These are phyloP conservation scores for Parachlorella kessleri DNA, from an alignment of 139 green algal genomes.

Conservation along the genomic window DNA sequence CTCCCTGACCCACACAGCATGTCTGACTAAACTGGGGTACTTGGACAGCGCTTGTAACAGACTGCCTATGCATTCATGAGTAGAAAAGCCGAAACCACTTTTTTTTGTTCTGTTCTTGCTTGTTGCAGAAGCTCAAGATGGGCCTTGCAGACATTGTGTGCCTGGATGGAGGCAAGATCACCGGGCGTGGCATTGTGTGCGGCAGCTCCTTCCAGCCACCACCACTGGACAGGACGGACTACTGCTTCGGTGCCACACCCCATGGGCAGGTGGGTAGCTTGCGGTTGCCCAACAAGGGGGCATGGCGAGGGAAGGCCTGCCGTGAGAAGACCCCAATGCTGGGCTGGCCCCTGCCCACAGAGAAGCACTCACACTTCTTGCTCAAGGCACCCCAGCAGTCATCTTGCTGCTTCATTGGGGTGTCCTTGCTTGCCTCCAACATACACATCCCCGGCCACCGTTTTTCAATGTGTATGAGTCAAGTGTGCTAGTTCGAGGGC, in stretches of 20 bases:
- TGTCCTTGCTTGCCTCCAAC: not conserved
- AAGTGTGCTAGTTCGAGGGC: not conserved
- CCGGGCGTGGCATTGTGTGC: slow-evolving; percentile 56
- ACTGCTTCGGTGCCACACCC: slow-evolving; percentile 44
- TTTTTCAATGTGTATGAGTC: not conserved
- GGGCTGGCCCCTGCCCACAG: no score
- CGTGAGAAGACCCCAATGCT: not conserved
- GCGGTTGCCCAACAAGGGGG: no score
- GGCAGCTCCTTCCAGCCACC: slow-evolving; percentile 52
- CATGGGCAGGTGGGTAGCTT: not conserved
- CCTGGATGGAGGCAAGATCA: slow-evolving; percentile 61
- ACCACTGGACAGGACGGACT: slow-evolving; percentile 39
- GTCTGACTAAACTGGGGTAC: no score
- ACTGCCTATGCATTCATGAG: no score
- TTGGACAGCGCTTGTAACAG: no score
- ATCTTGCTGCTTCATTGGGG: not conserved
- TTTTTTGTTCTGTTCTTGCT: not conserved
- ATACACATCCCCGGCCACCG: not conserved
- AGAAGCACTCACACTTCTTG: no score
- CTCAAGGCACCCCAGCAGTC: no score
- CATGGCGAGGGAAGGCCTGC: not conserved
- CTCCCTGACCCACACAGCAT: no score
- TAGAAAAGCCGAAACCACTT: no score
- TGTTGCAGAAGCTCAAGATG: slow-evolving; percentile 31
- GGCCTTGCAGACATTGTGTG: slow-evolving; percentile 55